These are phyloP conservation scores for Zostera marina DNA, from an alignment of 116 monocot genomes.

Conservation along the genomic window DNA sequence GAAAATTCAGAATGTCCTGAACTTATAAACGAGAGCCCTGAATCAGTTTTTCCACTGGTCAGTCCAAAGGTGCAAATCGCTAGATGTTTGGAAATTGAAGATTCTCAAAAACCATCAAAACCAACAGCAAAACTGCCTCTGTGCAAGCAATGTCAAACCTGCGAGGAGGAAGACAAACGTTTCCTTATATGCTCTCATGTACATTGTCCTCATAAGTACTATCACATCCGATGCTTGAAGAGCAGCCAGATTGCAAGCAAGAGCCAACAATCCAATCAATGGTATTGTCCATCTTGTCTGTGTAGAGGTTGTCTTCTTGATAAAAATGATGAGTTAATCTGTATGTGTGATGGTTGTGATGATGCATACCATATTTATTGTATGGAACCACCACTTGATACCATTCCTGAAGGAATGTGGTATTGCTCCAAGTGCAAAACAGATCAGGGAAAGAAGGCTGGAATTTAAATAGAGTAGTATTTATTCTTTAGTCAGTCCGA, in stretches of 20 bases:
- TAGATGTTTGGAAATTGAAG: conserved; percentile 27
- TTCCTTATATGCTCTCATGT: conserved; percentile 57
- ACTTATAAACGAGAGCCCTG: conserved; percentile 7
- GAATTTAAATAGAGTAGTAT: neutral
- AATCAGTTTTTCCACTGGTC: conserved; percentile 1
- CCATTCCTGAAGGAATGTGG: conserved; percentile 69
- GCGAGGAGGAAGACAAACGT: conserved; percentile 64
- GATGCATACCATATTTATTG: conserved; percentile 87
- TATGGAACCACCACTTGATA: conserved; percentile 57
- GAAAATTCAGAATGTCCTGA: conserved; percentile 13
- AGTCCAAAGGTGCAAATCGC: conserved; percentile 32
- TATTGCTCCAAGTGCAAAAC: conserved; percentile 51
- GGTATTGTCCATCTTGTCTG: conserved; percentile 98
- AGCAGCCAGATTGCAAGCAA: conserved; percentile 41
- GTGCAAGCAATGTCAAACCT: conserved; percentile 69
- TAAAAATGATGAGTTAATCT: conserved; percentile 63
- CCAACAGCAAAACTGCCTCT: conserved; percentile 20
- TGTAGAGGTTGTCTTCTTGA: conserved; percentile 60
- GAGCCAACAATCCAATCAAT: conserved; percentile 31
- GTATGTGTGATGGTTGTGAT: conserved; percentile 87
- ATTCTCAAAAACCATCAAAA: conserved; percentile 20
- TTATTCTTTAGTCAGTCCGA: too few relatives aligned
- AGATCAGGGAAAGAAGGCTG: neutral
- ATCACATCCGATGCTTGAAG: conserved; percentile 73
- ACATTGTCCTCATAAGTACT: conserved; percentile 68